Evolutionary conservation across 257 asterid genomes (phyloP), one percentile per base, ranked within the genome.

Genomic region (Fraxinus excelsior): DNA sequence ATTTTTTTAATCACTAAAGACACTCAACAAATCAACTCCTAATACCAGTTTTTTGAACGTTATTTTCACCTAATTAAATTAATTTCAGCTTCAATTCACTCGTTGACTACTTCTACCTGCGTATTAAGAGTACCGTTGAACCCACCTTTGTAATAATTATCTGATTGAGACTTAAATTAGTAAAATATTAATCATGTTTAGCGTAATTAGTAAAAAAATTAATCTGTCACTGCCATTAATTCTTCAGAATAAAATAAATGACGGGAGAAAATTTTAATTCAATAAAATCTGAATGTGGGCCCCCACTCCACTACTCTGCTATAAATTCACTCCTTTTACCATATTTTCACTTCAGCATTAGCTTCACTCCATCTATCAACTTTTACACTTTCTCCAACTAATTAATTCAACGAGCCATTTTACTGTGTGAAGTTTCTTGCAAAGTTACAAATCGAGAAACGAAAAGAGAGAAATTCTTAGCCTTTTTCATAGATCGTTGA

Each of bases 281-380:
- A 73, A 76, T 72, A 79, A 83, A 84, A 85, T 80, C 87, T 65
- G 13, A 72, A 6, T 18, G 82, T 76, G 90, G 95, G 81, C 28
- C 92, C 88, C 82, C 34, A n/a, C 82, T 31, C 86, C 81, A 71
- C 83, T 46, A 37, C 82, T 73, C 64, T 56, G 77, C 84, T 91
- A 92, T 89, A 92, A 86, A 82, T 84, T 70, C 72, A 56, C 40
- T 13, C 71, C 76, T 81, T 83, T 74, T 66, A n/a, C 81, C 88
- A 31, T n/a, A 78, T 72, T 83, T 83, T 42, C 86, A 75, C 89
- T 82, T 73, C 86, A 26, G 70, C 79, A 31, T 37, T 73, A 46
- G 51, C 51, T 78, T 66, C 86, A 84, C 83, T 86, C 85, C 67
- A 42, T 71, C 79, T 74, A 69, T 73, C 74, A 60, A 23, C 49